phyloP scores from a whole-genome alignment of 2,329 filamentous ascomycete species.

The Diplodia scrobiculata region DNA sequence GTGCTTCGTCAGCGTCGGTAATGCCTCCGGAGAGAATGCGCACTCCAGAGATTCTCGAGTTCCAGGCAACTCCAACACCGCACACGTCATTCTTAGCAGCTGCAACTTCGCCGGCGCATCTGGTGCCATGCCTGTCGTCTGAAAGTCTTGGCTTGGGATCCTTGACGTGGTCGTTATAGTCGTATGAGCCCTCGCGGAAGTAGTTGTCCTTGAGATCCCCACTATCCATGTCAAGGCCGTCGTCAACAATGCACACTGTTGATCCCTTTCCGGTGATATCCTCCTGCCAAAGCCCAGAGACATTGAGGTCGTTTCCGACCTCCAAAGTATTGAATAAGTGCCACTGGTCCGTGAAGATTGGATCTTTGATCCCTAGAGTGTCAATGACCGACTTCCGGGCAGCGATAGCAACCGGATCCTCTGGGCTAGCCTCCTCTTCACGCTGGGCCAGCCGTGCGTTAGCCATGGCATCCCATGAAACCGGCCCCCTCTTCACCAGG shows the following conservation, averaged over 20 bases:
- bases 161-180: constrained; percentile 84
- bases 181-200: constrained; percentile 87
- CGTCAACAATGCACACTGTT: constrained; percentile 92
- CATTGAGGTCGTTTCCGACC: constrained; percentile 87
- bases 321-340: constrained; percentile 85
- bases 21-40: constrained; percentile 91
- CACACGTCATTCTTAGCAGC: constrained; percentile 92
- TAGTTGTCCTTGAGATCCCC: constrained; percentile 91
- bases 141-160: constrained; percentile 79
- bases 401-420: not conserved
- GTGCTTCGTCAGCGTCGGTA: constrained; percentile 86
- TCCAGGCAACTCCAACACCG: constrained; percentile 92
- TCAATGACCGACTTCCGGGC: constrained; percentile 61
- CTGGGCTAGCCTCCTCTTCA: not conserved
- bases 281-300: constrained; percentile 88
- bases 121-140: constrained; percentile 88
- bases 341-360: constrained; percentile 94
- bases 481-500: constrained; percentile 59
- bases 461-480: not conserved
- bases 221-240: constrained; percentile 95
- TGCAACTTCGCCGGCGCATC: constrained; percentile 91
- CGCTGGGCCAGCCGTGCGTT: not conserved
- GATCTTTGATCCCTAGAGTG: constrained; percentile 76
- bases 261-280: constrained; percentile 87
- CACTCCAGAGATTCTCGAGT: constrained; percentile 85